Base-by-base conservation (phyloP, 257 asterid genomes). In the Schizonepeta tenuifolia region DNA sequence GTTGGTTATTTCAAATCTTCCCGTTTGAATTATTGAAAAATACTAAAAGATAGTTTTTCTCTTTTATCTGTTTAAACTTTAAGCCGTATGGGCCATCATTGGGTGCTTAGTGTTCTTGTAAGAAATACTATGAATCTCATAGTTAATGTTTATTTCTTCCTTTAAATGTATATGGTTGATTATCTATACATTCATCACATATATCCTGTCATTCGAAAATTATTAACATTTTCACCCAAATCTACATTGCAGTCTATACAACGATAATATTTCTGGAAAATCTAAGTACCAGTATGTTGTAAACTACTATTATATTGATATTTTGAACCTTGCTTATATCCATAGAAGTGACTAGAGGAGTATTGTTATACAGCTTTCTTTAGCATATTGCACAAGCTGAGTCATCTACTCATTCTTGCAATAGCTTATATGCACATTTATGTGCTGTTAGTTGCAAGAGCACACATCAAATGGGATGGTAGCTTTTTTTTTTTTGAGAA, bases 381-480 rank as follows among this genome's bases (percentile, higher is more conserved):
- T 22, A 6, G 35, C 9, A 8, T 47, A 15, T 21, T 12, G 10
- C 36, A 22, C 6, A 5, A 5, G 49, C 14, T 20, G n/a, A 62
- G 38, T 12, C 58, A 59, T 36, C 26, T 36, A 15, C 15, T 9
- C 35, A 22, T 55, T 11, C 71, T 46, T 22, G 51, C 58, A 68
- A 22, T 13, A 44, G 70, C 58, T 63, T 56, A 69, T 65, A n/a
- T 21, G 40, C 22, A 24, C 43, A 41, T 35, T 14, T 9, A 18
- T 38, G 44, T 38, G 57, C 70, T 63, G 59, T 61, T 61, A 40
- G 62, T 49, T 59, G 53, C 61, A 1, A 26, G 7, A 73, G 47
- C 49, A 69, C 22, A 17, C 67, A 10, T 65, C 47, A 46, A 17
- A 47, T 54, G 46, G 67, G 71, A 14, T 65, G 22, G 64, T 44